phyloP scores from a whole-genome alignment of 495 filamentous ascomycete species.

The Aspergillus mulundensis region DNA sequence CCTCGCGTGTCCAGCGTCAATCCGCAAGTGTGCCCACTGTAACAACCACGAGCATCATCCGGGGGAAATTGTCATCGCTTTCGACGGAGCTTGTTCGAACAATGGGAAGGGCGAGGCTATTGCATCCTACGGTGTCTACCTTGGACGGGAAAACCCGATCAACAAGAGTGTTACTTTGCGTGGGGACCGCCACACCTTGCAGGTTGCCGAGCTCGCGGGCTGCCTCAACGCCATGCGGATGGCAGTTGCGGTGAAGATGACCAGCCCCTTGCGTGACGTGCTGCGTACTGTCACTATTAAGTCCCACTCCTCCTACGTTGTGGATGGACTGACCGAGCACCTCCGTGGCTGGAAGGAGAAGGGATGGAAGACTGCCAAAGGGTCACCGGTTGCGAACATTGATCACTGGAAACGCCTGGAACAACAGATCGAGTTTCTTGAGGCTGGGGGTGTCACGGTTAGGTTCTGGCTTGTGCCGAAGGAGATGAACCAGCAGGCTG shows the following conservation, averaged over 20 bases:
- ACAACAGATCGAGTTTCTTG: no score
- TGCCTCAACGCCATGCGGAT: no score
- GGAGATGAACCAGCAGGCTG: no score
- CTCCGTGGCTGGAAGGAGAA: conserved; percentile 1
- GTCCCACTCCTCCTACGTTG: not conserved
- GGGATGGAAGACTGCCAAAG: conserved; percentile 1
- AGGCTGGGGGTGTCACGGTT: no score
- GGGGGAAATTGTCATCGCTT: not conserved
- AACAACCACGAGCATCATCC: not conserved
- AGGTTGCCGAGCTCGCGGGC: no score
- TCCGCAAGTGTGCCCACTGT: not conserved
- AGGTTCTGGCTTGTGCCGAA: no score
- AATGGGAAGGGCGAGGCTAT: not conserved
- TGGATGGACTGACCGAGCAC: not conserved
- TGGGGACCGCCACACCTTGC: no score
- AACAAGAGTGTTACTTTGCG: not conserved
- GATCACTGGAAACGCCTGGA: no score
- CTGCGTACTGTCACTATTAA: not conserved
- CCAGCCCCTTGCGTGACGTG: no score
- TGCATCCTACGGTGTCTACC: not conserved
- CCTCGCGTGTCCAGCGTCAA: not conserved
- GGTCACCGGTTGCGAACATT: not conserved
- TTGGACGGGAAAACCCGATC: not conserved
- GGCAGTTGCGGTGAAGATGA: no score
- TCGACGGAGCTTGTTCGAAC: not conserved